Evolutionary conservation across 805 yeast genomes (phyloP), one percentile per base, ranked within the genome.

Genomic region (Monosporozyma servazzii): DNA sequence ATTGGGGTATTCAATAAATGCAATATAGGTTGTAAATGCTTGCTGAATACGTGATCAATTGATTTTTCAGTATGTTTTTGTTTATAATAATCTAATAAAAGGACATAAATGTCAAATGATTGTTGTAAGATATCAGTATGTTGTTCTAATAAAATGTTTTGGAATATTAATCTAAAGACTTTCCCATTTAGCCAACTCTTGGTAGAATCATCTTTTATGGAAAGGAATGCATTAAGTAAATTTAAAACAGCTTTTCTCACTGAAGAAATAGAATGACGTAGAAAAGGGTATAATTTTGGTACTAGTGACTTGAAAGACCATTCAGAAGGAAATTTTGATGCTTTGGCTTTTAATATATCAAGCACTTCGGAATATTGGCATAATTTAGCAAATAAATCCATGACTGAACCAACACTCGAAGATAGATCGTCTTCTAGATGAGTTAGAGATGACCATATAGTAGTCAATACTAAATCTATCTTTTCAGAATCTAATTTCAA

Each of bases 391-490:
- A 93, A 74, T 21, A 93, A 71, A 67, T 93, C 96, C 96, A 93
- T 90, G 1, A 93, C 93, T 2, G 95, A 86, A 37, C 98, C 97
- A 44, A 93, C 88, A 3, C 96, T 85, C 0, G 98, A 95, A 11
- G 96, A 86, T 47, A 93, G 74, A 66, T 93, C 99, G 66, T 93
- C 99, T 58, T 86, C 82, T 52, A 91, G 73, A 60, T 85, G 86
- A 2, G 89, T 80, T 30, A 93, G 71, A 50, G 95, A 87, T 49
- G 81, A 83, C 99, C 99, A 93, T n/a, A 93, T 82, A 2, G 89
- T 93, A 11, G 78, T 75, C 25, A 81, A 64, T 11, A 81, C 70
- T 18, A 67, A 57, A 45, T 73, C 74, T 36, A 82, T 73, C 1
- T 75, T 70, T 4, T 65, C 61, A 18, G 76, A 71, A 49, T 82